These are phyloP conservation scores for Craterostigma plantagineum DNA, from an alignment of 257 asterid genomes.

Conservation along the genomic window DNA sequence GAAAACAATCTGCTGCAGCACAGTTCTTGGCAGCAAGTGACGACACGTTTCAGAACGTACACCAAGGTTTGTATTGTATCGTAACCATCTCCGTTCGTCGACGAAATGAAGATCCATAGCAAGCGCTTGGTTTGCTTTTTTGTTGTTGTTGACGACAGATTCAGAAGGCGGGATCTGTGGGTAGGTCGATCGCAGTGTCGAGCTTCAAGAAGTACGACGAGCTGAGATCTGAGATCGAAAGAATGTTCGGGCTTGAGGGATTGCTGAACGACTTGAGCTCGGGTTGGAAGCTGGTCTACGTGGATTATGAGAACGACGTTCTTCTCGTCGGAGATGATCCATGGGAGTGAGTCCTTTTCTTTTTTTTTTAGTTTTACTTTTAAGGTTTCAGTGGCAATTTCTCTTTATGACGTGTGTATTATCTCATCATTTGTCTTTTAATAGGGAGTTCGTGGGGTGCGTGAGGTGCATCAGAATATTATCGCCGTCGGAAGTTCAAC, in stretches of 20 bases:
- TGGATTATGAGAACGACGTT: slow-evolving; percentile 63
- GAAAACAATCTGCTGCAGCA: slow-evolving; percentile 37
- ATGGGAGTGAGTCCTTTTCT: slow-evolving; percentile 56
- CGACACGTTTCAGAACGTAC: slow-evolving; percentile 57
- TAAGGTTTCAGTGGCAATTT: neutral
- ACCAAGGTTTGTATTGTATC: slow-evolving; percentile 60
- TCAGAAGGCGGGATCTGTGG: slow-evolving; percentile 78
- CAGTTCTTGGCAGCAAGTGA: slow-evolving; percentile 49
- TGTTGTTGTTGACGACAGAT: too few relatives aligned
- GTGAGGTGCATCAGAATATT: slow-evolving; percentile 83
- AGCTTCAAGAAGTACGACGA: slow-evolving; percentile 52
- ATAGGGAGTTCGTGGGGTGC: slow-evolving; percentile 86
- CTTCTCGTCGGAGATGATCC: slow-evolving; percentile 86
- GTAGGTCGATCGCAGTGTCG: slow-evolving; percentile 73
- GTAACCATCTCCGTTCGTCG: too few relatives aligned
- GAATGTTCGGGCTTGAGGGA: slow-evolving; percentile 75
- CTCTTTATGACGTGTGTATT: neutral
- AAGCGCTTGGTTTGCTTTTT: too few relatives aligned
- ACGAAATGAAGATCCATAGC: too few relatives aligned
- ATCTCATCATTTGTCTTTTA: neutral
- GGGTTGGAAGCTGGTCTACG: slow-evolving; percentile 79
- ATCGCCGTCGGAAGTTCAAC: slow-evolving; percentile 89
- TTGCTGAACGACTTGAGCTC: slow-evolving; percentile 52
- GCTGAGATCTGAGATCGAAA: slow-evolving; percentile 47
- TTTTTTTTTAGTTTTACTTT: neutral